Evolutionary conservation across 176 grass and related monocot species (phyloP).

Genomic region (Aegilops tauschii): DNA sequence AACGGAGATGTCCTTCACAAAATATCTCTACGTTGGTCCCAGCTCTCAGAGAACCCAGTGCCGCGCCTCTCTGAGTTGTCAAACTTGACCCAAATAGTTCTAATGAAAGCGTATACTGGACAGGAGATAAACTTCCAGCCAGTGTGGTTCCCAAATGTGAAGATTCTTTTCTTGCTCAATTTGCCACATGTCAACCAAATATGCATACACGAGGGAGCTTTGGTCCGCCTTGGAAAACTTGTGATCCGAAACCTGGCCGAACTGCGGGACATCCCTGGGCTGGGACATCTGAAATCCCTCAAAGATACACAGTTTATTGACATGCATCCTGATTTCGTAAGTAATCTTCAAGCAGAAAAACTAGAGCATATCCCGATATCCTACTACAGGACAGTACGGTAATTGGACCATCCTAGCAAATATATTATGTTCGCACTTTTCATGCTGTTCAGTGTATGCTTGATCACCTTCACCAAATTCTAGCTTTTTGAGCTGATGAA

Average conservation of each 20-base stretch:
- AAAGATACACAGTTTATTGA: fast-evolving
- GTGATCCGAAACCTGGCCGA: fast-evolving
- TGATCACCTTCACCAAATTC: too few species aligned
- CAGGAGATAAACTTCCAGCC: not conserved
- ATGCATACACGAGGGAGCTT: conserved; percentile 9
- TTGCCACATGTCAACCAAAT: not conserved
- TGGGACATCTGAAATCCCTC: not conserved
- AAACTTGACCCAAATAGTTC: not conserved
- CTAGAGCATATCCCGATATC: too few species aligned
- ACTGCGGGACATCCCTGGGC: not conserved
- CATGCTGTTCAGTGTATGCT: too few species aligned
- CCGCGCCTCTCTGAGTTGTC: conserved; percentile 6
- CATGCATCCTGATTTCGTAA: not conserved
- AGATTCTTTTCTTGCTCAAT: not conserved
- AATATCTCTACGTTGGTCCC: not conserved
- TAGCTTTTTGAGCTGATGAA: too few species aligned
- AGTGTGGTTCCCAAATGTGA: conserved; percentile 28
- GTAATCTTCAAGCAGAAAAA: fast-evolving
- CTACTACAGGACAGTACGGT: too few species aligned
- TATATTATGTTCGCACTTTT: too few species aligned
- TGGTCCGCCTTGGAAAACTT: not conserved
- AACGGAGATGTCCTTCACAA: not conserved
- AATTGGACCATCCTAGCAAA: too few species aligned
- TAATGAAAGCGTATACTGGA: conserved; percentile 8
- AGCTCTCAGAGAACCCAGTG: not conserved